phyloP scores from a whole-genome alignment of 2,329 filamentous ascomycete species.

The Verticillium klebahnii region DNA sequence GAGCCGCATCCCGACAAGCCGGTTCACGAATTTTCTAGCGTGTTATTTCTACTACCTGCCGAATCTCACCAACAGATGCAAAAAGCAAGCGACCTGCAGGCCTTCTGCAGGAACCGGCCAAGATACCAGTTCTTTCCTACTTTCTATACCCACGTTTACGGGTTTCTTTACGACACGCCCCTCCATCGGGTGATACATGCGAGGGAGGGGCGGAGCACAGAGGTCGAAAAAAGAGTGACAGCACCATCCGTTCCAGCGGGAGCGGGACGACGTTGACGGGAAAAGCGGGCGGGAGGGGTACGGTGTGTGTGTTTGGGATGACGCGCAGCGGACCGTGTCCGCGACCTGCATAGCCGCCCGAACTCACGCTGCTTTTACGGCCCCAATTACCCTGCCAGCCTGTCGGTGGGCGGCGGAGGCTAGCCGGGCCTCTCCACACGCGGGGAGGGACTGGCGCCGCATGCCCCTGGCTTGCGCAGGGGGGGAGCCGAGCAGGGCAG shows the following conservation, averaged over 20 bases:
- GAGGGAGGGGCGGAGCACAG: background rate
- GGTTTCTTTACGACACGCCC: slow-evolving; percentile 1
- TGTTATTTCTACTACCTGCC: slow-evolving; percentile 5
- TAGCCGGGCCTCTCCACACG: background rate
- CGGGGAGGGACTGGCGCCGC: background rate
- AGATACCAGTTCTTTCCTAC: slow-evolving; percentile 7
- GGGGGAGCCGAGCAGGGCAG: background rate
- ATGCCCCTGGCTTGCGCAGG: slow-evolving; percentile 2
- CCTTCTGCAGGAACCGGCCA: slow-evolving; percentile 7
- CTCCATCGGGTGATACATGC: background rate
- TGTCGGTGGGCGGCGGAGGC: background rate
- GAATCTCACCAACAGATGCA: background rate
- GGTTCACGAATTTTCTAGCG: slow-evolving; percentile 8
- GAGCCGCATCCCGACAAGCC: background rate
- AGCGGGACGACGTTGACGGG: background rate
- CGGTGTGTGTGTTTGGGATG: slow-evolving; percentile 6
- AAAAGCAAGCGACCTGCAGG: slow-evolving; percentile 8
- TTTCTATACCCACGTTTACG: slow-evolving; percentile 8
- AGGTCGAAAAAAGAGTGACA: background rate
- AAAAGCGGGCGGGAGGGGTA: background rate
- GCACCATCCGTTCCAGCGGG: background rate
- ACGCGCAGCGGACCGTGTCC: slow-evolving; percentile 18
- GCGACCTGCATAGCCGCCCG: slow-evolving; percentile 20
- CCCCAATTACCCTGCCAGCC: background rate
- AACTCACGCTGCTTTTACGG: slow-evolving; percentile 36